Conservation (phyloP, 2,329 filamentous ascomycete genomes). For the Scedosporium minutisporum region DNA sequence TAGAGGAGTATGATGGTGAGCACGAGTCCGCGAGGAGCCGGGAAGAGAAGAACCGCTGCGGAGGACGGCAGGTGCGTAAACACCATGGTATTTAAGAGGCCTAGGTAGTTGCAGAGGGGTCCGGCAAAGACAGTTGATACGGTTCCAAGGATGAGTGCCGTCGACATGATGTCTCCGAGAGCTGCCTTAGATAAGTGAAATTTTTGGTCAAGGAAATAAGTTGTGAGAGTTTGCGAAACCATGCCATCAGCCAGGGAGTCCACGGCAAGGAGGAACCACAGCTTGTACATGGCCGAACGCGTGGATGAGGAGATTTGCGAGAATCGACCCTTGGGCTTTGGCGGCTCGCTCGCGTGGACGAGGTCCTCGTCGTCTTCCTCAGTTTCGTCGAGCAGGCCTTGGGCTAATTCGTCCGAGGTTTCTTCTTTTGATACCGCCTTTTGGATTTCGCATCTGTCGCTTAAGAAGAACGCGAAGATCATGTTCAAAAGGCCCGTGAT, state of each 20-base stretch:
- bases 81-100: conserved; percentile 56
- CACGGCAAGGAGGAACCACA: conserved; percentile 55
- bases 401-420: conserved; percentile 10
- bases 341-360: not conserved
- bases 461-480: conserved; percentile 34
- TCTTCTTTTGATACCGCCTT: conserved; percentile 13
- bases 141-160: conserved; percentile 42
- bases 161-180: conserved; percentile 49
- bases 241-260: conserved; percentile 59
- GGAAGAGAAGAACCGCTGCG: conserved; percentile 49
- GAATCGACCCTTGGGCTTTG: conserved; percentile 26
- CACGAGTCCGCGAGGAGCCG: conserved; percentile 38
- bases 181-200: conserved; percentile 46
- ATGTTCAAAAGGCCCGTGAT: conserved; percentile 45
- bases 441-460: conserved; percentile 39
- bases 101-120: conserved; percentile 46
- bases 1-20: conserved; percentile 46
- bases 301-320: conserved; percentile 49
- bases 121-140: conserved; percentile 47
- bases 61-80: conserved; percentile 55
- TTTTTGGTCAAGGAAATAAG: conserved; percentile 48
- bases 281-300: conserved; percentile 48
- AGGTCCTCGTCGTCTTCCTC: conserved; percentile 8
- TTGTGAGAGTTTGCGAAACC: conserved; percentile 47
- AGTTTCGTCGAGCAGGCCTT: conserved; percentile 16